Evolutionary conservation across 2,329 filamentous ascomycete genomes (phyloP).

Genomic region (Xylaria sp.): DNA sequence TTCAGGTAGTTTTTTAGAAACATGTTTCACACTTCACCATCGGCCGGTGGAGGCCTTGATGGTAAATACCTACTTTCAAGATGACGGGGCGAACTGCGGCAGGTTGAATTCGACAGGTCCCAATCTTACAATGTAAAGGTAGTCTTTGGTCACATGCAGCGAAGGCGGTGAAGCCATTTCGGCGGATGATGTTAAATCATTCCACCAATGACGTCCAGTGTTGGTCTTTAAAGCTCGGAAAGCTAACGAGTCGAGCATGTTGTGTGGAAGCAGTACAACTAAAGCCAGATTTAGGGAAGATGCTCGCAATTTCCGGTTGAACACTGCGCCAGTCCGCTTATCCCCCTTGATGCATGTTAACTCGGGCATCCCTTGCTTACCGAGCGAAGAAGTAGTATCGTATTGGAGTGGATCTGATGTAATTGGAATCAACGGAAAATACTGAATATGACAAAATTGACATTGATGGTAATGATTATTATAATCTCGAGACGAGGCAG

Average conservation of each 20-base stretch:
- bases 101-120: neutral
- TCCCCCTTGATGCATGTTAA: neutral
- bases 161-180: neutral
- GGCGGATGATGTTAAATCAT: neutral
- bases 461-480: neutral
- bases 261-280: constrained; percentile 2
- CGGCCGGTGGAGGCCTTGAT: neutral
- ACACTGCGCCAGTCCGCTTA: neutral
- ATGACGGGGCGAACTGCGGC: neutral
- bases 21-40: too few species aligned
- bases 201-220: neutral
- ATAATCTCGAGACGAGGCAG: neutral
- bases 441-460: too few species aligned
- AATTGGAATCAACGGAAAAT: too few species aligned
- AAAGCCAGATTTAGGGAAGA: neutral
- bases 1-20: neutral
- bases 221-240: neutral
- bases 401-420: constrained; percentile 11
- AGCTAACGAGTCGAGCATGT: neutral
- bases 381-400: too few species aligned
- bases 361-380: neutral
- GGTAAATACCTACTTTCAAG: too few species aligned
- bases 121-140: neutral
- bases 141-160: neutral
- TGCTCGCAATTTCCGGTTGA: constrained; percentile 1